Conservation (phyloP, 2,329 filamentous ascomycete genomes). For the Chaetomiaceae sp. region DNA sequence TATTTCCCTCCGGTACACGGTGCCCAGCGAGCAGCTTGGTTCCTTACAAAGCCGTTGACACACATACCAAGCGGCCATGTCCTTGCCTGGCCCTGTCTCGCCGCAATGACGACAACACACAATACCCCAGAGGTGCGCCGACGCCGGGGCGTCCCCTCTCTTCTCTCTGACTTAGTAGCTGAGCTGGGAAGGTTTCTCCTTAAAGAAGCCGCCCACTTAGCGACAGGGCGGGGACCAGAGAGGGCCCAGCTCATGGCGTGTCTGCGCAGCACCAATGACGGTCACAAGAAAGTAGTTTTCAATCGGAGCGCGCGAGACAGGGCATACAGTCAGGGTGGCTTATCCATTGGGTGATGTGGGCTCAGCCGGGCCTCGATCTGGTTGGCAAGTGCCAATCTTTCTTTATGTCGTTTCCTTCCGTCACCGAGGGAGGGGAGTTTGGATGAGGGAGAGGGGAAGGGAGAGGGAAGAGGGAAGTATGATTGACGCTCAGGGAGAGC, state of each 20-base stretch:
- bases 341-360: not conserved
- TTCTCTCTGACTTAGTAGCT: not conserved
- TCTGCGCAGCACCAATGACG: constrained; percentile 25
- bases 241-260: not conserved
- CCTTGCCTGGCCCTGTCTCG: not conserved
- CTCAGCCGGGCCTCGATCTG: no score
- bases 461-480: not conserved
- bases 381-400: no score
- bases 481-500: no score
- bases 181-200: no score
- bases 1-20: not conserved
- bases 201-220: not conserved
- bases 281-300: constrained; percentile 33
- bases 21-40: no score
- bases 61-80: not conserved
- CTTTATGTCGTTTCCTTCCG: no score
- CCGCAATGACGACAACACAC: constrained; percentile 16
- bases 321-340: not conserved
- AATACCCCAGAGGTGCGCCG: constrained; percentile 17
- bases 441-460: not conserved
- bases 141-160: not conserved
- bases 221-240: not conserved
- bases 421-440: no score
- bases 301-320: constrained; percentile 30
- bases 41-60: not conserved